Evolutionary conservation across 2,329 filamentous ascomycete species (phyloP).

Genomic region (Colletotrichum filicis): DNA sequence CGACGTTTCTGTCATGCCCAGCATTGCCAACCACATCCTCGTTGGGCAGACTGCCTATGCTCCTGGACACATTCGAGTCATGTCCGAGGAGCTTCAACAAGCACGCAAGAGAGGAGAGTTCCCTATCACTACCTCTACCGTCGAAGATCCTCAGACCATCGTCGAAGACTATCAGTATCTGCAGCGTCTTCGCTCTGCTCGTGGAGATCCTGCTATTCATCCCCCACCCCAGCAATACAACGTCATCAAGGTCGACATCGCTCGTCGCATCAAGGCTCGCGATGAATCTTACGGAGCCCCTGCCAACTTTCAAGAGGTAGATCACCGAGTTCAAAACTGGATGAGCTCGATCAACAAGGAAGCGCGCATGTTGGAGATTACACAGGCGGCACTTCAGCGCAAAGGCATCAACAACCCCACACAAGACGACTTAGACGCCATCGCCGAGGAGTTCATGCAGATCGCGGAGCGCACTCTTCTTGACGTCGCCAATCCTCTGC

Average conservation of each 20-base stretch:
- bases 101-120: too few species aligned
- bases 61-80: too few species aligned
- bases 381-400: conserved; percentile 23
- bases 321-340: conserved; percentile 27
- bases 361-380: conserved; percentile 31
- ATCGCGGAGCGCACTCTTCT: conserved; percentile 32
- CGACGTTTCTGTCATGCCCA: too few species aligned
- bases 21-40: too few species aligned
- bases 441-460: conserved; percentile 34
- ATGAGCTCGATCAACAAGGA: conserved; percentile 29
- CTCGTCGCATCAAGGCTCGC: conserved; percentile 48
- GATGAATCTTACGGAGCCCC: too few species aligned
- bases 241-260: conserved; percentile 44
- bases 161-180: not conserved
- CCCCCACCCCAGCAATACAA: too few species aligned
- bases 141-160: not conserved
- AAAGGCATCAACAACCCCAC: conserved; percentile 33
- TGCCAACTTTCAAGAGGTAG: conserved; percentile 12
- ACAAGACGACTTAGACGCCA: conserved; percentile 28
- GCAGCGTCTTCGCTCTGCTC: fast-evolving
- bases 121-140: fast-evolving
- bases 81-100: too few species aligned
- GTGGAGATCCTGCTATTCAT: not conserved
- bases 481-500: conserved; percentile 31
- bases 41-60: too few species aligned